These are phyloP conservation scores for Sclerotinia spermophila DNA, from an alignment of 2,329 filamentous ascomycete genomes.

Conservation along the genomic window DNA sequence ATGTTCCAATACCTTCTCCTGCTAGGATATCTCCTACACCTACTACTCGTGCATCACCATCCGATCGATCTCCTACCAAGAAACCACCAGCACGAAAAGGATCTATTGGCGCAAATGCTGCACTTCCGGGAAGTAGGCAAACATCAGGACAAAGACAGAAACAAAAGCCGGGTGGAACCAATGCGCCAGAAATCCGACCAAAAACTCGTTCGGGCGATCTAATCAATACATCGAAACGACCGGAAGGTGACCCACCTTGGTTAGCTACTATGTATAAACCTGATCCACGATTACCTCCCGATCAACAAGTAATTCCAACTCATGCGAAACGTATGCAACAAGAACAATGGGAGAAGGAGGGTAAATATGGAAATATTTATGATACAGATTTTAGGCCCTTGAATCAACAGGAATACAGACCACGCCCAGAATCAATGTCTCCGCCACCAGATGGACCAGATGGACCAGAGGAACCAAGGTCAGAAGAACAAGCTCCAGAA, in stretches of 20 bases:
- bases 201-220: conserved; percentile 58
- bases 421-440: conserved; percentile 66
- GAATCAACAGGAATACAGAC: conserved; percentile 62
- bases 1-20: conserved; percentile 34
- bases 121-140: conserved; percentile 32
- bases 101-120: conserved; percentile 19
- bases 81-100: conserved; percentile 30
- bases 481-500: conserved; percentile 41
- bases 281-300: conserved; percentile 86
- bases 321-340: conserved; percentile 88
- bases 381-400: conserved; percentile 84
- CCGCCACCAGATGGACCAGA: conserved; percentile 26
- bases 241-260: conserved; percentile 96
- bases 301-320: conserved; percentile 92
- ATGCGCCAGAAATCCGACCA: conserved; percentile 49
- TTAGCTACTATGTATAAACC: conserved; percentile 92
- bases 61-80: conserved; percentile 55
- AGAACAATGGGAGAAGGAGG: conserved; percentile 92
- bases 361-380: conserved; percentile 79
- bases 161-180: conserved; percentile 57
- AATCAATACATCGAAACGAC: conserved; percentile 52
- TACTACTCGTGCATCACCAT: conserved; percentile 33
- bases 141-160: conserved; percentile 46
- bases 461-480: conserved; percentile 18
- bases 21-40: conserved; percentile 36